These are phyloP conservation scores for Trichosporon coremiiforme DNA, from an alignment of 1,284 basidiomycete genomes.

Conservation along the genomic window DNA sequence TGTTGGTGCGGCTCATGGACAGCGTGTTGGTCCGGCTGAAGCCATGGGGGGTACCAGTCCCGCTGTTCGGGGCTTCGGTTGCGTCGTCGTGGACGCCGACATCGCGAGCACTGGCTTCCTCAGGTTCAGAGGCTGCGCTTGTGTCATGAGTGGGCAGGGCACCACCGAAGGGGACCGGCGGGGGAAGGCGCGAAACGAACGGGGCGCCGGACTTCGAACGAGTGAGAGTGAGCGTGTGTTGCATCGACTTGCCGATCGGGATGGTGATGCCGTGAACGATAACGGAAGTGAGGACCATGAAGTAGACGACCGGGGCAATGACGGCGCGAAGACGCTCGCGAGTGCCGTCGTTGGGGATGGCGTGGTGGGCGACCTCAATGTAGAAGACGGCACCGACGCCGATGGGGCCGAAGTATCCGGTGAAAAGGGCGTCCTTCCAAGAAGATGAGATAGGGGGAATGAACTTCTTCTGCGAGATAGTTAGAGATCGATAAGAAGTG, in stretches of 20 bases:
- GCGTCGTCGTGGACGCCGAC: background rate
- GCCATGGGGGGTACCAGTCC: background rate
- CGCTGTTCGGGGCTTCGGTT: background rate
- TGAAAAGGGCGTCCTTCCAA: constrained; percentile 53
- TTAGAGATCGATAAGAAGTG: background rate
- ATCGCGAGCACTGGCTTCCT: background rate
- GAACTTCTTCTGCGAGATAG: constrained; percentile 37
- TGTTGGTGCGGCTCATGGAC: constrained; percentile 1
- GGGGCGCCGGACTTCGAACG: background rate
- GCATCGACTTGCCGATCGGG: constrained; percentile 46
- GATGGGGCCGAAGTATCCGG: constrained; percentile 56
- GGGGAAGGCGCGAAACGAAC: constrained; percentile 29
- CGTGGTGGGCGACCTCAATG: constrained; percentile 58
- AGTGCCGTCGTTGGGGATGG: constrained; percentile 56
- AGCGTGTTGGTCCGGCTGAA: background rate
- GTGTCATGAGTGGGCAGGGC: background rate
- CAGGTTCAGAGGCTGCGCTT: background rate
- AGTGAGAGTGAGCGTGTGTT: constrained; percentile 25
- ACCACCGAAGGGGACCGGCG: constrained; percentile 22
- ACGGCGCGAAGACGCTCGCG: constrained; percentile 53
- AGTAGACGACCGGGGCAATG: constrained; percentile 60
- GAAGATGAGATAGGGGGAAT: constrained; percentile 47
- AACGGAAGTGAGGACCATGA: constrained; percentile 60
- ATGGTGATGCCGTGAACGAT: constrained; percentile 59
- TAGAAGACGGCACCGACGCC: constrained; percentile 60